Evolutionary conservation across 495 filamentous ascomycete genomes (phyloP).

Genomic region (Hapsidospora chrysogenum): DNA sequence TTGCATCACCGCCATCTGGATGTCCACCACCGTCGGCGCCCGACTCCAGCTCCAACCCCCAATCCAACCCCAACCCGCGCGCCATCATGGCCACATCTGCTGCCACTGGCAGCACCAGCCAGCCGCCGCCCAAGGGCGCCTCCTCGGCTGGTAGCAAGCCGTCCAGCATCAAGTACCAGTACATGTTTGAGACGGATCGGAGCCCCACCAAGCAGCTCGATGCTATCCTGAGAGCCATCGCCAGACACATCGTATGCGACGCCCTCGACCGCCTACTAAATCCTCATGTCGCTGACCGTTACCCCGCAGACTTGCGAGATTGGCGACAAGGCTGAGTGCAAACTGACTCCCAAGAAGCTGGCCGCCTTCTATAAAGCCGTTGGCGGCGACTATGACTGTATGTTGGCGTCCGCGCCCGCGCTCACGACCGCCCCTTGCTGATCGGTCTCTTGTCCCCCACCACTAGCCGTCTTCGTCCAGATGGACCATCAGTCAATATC

Average conservation of each 20-base stretch:
- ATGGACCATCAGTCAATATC: conserved; percentile 61
- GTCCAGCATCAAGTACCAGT: conserved; percentile 40
- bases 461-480: conserved; percentile 51
- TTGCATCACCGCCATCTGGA: too few species aligned
- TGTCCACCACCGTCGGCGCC: too few species aligned
- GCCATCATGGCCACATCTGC: not conserved
- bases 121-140: too few species aligned
- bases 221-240: conserved; percentile 62
- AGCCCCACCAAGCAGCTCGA: conserved; percentile 59
- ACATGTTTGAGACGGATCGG: conserved; percentile 68
- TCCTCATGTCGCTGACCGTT: conserved; percentile 2
- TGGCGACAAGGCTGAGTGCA: conserved; percentile 42
- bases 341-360: conserved; percentile 67
- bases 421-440: not conserved
- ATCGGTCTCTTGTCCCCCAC: not conserved
- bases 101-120: not conserved
- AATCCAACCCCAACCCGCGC: too few species aligned
- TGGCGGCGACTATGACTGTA: conserved; percentile 75
- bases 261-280: too few species aligned
- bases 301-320: conserved; percentile 43
- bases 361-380: conserved; percentile 77
- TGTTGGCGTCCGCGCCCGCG: conserved; percentile 4
- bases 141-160: too few species aligned
- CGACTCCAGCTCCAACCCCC: too few species aligned
- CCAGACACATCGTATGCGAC: conserved; percentile 59